Evolutionary conservation across 768 basidiomycete species (phyloP).

Genomic region (Jaapia argillacea): DNA sequence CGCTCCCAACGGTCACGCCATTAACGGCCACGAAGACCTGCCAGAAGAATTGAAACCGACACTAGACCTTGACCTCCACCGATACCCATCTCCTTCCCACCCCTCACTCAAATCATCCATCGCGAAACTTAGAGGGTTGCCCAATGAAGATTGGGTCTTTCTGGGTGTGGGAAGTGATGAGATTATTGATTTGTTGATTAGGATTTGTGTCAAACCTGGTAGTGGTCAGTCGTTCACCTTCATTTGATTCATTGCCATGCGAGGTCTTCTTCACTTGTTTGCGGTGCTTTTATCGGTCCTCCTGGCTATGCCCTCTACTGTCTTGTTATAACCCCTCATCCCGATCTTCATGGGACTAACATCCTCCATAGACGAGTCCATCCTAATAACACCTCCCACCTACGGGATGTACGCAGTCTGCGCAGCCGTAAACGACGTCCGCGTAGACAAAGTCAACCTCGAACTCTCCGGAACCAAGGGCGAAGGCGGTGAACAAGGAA

Average conservation of each 20-base stretch:
- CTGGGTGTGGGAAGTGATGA: conserved; percentile 97
- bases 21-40: conserved; percentile 18
- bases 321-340: too few species aligned
- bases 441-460: conserved; percentile 67
- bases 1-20: conserved; percentile 8
- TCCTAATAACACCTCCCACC: conserved; percentile 87
- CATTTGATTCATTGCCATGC: too few species aligned
- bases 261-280: too few species aligned
- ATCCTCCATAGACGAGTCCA: conserved; percentile 78
- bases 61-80: conserved; percentile 53
- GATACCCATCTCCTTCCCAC: conserved; percentile 93
- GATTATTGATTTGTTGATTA: conserved; percentile 88
- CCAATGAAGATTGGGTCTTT: conserved; percentile 57
- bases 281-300: too few species aligned
- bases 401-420: conserved; percentile 98
- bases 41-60: conserved; percentile 30
- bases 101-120: conserved; percentile 68
- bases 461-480: conserved; percentile 47
- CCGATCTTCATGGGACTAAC: too few species aligned
- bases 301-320: too few species aligned
- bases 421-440: conserved; percentile 92
- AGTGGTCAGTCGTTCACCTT: too few species aligned
- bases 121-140: conserved; percentile 60
- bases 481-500: conserved; percentile 62
- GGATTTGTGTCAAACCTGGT: conserved; percentile 74